Conservation (phyloP, 2,329 filamentous ascomycete species). For the Colletotrichum tanaceti region DNA sequence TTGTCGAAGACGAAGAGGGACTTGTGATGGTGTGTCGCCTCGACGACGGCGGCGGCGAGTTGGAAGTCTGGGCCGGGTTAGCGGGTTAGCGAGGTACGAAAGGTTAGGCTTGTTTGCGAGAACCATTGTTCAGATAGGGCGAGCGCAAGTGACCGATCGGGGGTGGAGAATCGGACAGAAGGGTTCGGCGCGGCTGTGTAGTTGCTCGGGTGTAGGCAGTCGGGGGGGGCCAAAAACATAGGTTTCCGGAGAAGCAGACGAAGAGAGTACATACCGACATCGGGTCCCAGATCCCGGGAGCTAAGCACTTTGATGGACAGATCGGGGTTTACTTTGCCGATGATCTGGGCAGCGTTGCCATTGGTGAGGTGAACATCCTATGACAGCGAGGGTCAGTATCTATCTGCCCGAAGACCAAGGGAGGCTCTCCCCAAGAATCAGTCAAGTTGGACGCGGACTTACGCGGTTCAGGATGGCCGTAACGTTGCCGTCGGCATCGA, state of each 20-base stretch:
- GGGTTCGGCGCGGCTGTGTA: too few relatives aligned
- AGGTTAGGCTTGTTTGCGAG: not conserved
- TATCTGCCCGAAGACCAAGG: too few relatives aligned
- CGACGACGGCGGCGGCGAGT: slow-evolving; percentile 82
- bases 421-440: too few relatives aligned
- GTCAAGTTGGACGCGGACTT: slow-evolving; percentile 45
- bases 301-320: slow-evolving; percentile 77
- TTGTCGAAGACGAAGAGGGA: slow-evolving; percentile 78
- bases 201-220: too few relatives aligned
- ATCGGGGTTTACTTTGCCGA: slow-evolving; percentile 83
- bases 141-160: not conserved
- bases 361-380: slow-evolving; percentile 78
- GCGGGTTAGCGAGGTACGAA: slow-evolving; percentile 4
- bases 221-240: too few relatives aligned
- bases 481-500: slow-evolving; percentile 84
- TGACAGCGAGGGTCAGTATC: slow-evolving; percentile 1
- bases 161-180: too few relatives aligned
- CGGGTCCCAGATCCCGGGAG: slow-evolving; percentile 74
- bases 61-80: slow-evolving; percentile 72
- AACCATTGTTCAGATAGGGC: too few relatives aligned
- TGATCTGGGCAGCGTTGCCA: slow-evolving; percentile 79
- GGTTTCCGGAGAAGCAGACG: not conserved
- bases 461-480: slow-evolving; percentile 80
- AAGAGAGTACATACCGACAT: slow-evolving; percentile 69
- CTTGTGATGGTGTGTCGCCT: slow-evolving; percentile 84